Conservation (phyloP, 1,139 yeast genomes). For the Scheffersomyces illinoinensis region DNA sequence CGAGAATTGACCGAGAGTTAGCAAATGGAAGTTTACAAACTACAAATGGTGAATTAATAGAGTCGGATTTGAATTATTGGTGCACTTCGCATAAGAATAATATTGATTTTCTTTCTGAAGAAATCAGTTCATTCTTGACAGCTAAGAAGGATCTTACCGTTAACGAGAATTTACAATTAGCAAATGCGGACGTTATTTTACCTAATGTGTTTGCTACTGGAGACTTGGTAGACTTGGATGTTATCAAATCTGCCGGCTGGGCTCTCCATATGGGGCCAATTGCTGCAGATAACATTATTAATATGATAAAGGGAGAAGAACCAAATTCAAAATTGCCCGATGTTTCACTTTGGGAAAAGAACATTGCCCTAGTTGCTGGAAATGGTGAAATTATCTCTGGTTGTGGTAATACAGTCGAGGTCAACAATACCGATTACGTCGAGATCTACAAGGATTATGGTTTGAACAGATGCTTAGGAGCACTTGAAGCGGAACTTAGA, state of each 20-base stretch:
- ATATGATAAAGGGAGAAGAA: constrained; percentile 32
- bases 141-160: constrained; percentile 28
- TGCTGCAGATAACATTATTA: constrained; percentile 38
- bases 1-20: constrained; percentile 25
- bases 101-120: constrained; percentile 23
- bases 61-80: constrained; percentile 44
- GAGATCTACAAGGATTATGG: constrained; percentile 41
- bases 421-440: constrained; percentile 35
- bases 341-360: constrained; percentile 34
- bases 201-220: constrained; percentile 39
- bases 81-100: constrained; percentile 46
- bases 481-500: not conserved
- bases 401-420: constrained; percentile 34
- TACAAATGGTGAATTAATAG: constrained; percentile 28
- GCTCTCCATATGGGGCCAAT: constrained; percentile 47
- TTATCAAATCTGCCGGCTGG: constrained; percentile 51
- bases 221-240: constrained; percentile 41
- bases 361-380: constrained; percentile 48
- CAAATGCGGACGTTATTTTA: constrained; percentile 10
- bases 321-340: constrained; percentile 28
- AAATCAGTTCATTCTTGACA: constrained; percentile 24
- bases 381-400: constrained; percentile 43
- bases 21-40: constrained; percentile 32
- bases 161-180: constrained; percentile 40
- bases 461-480: not conserved